Evolutionary conservation across 2,329 filamentous ascomycete species (phyloP).

Genomic region (Colletotrichum sp.): DNA sequence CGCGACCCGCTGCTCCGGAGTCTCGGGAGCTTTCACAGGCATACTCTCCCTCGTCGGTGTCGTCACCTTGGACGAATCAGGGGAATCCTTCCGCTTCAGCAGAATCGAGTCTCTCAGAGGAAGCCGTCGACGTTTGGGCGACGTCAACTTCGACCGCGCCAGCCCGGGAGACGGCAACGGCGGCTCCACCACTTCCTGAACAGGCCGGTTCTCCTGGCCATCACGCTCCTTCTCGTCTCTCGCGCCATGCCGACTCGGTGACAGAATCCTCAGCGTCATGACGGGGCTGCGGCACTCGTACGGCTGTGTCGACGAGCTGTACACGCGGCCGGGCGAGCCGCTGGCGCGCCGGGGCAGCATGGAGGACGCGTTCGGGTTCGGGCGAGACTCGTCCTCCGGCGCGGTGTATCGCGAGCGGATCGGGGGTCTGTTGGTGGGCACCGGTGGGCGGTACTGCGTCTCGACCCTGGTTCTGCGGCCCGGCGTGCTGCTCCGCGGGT

Average conservation of each 20-base stretch:
- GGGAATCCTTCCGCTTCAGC: constrained; percentile 2
- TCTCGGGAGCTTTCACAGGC: background rate
- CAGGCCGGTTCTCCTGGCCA: background rate
- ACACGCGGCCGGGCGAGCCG: background rate
- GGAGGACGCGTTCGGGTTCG: background rate
- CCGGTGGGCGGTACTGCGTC: background rate
- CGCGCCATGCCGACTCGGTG: background rate
- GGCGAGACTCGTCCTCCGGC: background rate
- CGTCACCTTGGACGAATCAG: background rate
- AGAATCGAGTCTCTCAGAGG: constrained; percentile 13
- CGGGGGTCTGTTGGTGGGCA: background rate
- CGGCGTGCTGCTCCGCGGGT: background rate
- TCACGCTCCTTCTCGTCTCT: background rate
- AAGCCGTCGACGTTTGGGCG: background rate
- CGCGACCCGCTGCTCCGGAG: background rate
- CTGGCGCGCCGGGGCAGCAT: background rate
- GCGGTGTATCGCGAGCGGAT: background rate
- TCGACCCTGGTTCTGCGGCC: constrained; percentile 5
- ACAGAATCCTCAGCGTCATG: constrained; percentile 11
- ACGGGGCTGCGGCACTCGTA: constrained; percentile 12
- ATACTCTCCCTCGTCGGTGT: background rate
- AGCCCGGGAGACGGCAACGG: background rate
- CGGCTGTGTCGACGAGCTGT: constrained; percentile 4
- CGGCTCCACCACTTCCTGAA: background rate
- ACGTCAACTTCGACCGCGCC: background rate